These are phyloP conservation scores for Heteromeles arbutifolia DNA, from an alignment of 306 rosid species.

Conservation along the genomic window DNA sequence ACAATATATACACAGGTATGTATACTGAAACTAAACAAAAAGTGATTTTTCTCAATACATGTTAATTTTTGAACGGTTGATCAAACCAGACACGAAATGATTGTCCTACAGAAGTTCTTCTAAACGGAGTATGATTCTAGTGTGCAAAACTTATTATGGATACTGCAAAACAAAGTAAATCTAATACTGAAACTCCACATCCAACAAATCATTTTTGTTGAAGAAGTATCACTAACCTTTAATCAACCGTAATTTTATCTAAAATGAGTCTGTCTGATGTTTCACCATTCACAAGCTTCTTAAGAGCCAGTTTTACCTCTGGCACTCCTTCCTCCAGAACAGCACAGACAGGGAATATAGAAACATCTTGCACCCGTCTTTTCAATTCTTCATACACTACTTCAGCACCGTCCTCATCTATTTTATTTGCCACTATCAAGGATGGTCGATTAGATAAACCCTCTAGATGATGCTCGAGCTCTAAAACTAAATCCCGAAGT, in stretches of 20 bases:
- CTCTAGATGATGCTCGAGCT: constrained; percentile 80
- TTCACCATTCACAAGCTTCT: constrained; percentile 68
- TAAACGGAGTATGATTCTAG: not conserved
- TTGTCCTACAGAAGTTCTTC: not conserved
- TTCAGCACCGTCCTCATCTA: constrained; percentile 80
- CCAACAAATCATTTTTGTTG: not conserved
- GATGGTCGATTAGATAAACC: constrained; percentile 78
- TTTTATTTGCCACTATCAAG: constrained; percentile 80
- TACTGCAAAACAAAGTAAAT: not conserved
- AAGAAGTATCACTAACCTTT: constrained; percentile 14
- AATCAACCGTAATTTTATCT: constrained; percentile 54
- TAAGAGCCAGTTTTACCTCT: constrained; percentile 73
- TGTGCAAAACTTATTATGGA: not conserved
- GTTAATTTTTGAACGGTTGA: not conserved
- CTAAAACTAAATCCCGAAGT: constrained; percentile 59
- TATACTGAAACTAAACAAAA: not conserved
- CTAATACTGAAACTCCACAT: not conserved
- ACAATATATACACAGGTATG: not conserved
- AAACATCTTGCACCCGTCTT: constrained; percentile 61
- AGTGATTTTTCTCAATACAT: not conserved
- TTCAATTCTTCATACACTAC: constrained; percentile 57
- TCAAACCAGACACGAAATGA: not conserved
- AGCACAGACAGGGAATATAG: constrained; percentile 78
- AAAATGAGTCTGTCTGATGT: constrained; percentile 37
- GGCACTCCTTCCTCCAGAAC: constrained; percentile 76